Percentiles rank a stretch among this genome's conserved stretches.
Evolutionary conservation across 495 filamentous ascomycete species (phyloP).

Genomic region (Aspergillus mulundensis): DNA sequence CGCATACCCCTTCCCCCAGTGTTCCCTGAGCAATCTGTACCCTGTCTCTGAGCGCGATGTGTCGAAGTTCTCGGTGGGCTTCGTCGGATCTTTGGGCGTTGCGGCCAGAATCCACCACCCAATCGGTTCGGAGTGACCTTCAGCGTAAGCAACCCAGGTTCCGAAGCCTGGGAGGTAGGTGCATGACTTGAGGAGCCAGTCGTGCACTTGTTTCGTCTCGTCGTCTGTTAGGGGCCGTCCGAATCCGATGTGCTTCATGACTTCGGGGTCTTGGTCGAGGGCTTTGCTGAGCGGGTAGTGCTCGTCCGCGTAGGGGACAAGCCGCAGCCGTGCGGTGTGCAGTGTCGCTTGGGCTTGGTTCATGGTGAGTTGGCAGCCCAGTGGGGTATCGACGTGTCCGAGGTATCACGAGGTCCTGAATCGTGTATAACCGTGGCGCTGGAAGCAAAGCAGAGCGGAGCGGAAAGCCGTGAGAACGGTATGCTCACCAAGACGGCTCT

Average conservation of each 20-base stretch:
- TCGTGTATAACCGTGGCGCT: not conserved
- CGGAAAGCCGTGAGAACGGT: not conserved
- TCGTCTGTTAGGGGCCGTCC: conserved; percentile 11
- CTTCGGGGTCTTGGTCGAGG: conserved; percentile 15
- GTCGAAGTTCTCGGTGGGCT: conserved; percentile 11
- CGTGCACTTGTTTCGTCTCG: conserved; percentile 14
- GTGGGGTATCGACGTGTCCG: not conserved
- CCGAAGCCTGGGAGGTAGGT: conserved; percentile 13
- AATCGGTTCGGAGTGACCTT: conserved; percentile 6
- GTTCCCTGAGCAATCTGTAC: conserved; percentile 11
- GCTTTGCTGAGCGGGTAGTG: conserved; percentile 11
- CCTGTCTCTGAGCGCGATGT: conserved; percentile 12
- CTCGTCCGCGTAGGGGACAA: conserved; percentile 10
- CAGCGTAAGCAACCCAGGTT: conserved; percentile 14
- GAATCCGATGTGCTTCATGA: conserved; percentile 18
- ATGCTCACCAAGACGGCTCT: not conserved
- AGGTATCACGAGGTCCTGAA: not conserved
- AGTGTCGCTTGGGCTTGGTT: conserved; percentile 10
- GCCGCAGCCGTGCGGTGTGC: conserved; percentile 7
- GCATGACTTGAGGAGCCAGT: conserved; percentile 7
- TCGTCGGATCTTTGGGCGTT: not conserved
- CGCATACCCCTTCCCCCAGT: conserved; percentile 17
- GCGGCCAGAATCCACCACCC: conserved; percentile 20
- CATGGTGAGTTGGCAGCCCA: not conserved
- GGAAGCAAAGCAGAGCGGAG: not conserved